These are phyloP conservation scores for Cymbopogon citratus DNA, from an alignment of 176 grass and related monocot species.

Conservation along the genomic window DNA sequence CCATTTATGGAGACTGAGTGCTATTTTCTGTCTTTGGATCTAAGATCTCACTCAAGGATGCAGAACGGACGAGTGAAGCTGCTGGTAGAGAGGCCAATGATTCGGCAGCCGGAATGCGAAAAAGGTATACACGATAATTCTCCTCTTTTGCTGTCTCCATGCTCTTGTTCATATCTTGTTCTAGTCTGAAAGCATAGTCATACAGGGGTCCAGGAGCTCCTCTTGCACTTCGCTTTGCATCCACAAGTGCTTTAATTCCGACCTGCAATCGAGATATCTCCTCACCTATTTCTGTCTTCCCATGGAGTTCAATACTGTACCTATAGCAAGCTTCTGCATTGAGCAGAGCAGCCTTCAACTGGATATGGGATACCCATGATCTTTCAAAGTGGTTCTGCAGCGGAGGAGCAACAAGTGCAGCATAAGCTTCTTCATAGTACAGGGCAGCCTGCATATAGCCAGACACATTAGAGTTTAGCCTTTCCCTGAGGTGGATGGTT, in stretches of 20 bases:
- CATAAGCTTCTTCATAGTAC: conserved; percentile 70
- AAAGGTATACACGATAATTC: conserved; percentile 52
- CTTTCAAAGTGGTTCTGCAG: conserved; percentile 63
- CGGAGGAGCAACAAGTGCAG: conserved; percentile 36
- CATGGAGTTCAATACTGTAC: conserved; percentile 49
- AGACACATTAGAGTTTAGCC: not conserved
- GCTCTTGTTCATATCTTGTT: conserved; percentile 41
- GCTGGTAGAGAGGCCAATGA: conserved; percentile 29
- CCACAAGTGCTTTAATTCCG: conserved; percentile 32
- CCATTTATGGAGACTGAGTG: not conserved
- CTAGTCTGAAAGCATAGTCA: conserved; percentile 42
- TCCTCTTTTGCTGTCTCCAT: conserved; percentile 50
- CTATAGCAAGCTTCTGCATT: conserved; percentile 60
- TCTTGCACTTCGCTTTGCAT: conserved; percentile 50
- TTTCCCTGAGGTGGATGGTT: not conserved
- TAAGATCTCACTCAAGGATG: conserved; percentile 31
- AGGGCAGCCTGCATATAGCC: conserved; percentile 56
- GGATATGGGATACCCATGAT: conserved; percentile 68
- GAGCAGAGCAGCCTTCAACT: conserved; percentile 59
- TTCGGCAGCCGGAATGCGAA: conserved; percentile 40
- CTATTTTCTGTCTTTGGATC: conserved; percentile 30
- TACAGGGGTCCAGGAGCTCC: conserved; percentile 43
- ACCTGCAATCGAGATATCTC: conserved; percentile 57
- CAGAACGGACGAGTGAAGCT: conserved; percentile 47
- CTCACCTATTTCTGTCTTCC: conserved; percentile 68